Evolutionary conservation across 2,329 filamentous ascomycete genomes (phyloP).

Genomic region (Aspergillus ruber): DNA sequence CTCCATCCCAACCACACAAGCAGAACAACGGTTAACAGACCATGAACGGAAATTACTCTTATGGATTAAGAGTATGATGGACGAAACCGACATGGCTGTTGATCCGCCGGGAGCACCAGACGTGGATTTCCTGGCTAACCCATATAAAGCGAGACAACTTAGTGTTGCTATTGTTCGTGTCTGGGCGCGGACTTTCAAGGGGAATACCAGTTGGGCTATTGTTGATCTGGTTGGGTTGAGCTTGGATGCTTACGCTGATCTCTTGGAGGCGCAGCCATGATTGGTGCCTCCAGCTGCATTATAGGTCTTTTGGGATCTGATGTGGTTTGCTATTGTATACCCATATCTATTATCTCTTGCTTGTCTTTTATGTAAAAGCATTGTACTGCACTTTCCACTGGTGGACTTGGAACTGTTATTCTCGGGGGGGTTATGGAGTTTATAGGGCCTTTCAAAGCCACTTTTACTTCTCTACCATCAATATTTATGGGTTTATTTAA

Average conservation of each 20-base stretch:
- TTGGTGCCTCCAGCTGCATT: background rate
- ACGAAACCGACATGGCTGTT: constrained; percentile 44
- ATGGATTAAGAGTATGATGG: constrained; percentile 46
- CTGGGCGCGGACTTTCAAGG: constrained; percentile 42
- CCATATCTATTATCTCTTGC: constrained; percentile 2
- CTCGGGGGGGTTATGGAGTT: too few relatives aligned
- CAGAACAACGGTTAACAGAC: constrained; percentile 39
- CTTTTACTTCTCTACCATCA: too few relatives aligned
- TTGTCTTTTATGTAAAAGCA: constrained; percentile 2
- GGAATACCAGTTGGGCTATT: constrained; percentile 45
- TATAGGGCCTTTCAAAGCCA: too few relatives aligned
- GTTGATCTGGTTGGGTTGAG: constrained; percentile 42
- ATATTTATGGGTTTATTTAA: constrained; percentile 2
- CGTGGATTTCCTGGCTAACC: constrained; percentile 37
- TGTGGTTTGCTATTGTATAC: constrained; percentile 14
- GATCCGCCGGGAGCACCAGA: constrained; percentile 33
- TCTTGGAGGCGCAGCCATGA: constrained; percentile 29
- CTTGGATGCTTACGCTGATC: constrained; percentile 41
- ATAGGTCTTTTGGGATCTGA: constrained; percentile 4
- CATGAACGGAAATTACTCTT: constrained; percentile 42
- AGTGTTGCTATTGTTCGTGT: constrained; percentile 44
- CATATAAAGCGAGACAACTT: constrained; percentile 38
- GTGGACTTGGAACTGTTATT: background rate
- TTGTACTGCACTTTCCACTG: constrained; percentile 1
- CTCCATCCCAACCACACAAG: constrained; percentile 37